These are phyloP conservation scores for Botrytis squamosa DNA, from an alignment of 2,329 filamentous ascomycete species.

Conservation along the genomic window DNA sequence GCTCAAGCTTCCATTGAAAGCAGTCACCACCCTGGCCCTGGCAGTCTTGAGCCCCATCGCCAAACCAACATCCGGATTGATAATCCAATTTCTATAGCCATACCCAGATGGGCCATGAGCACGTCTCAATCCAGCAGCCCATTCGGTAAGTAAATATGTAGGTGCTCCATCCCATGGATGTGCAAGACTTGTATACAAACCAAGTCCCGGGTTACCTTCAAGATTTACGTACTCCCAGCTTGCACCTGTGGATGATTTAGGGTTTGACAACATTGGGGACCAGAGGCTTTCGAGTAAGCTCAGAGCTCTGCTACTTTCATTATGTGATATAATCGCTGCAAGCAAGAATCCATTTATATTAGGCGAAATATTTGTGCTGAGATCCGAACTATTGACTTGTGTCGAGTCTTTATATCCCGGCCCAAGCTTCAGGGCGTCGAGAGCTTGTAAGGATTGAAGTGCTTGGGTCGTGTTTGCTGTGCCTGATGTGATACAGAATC, in stretches of 20 bases:
- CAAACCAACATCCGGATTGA: neutral
- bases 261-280: constrained; percentile 44
- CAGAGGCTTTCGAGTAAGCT: constrained; percentile 43
- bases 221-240: constrained; percentile 46
- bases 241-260: constrained; percentile 42
- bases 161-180: constrained; percentile 49
- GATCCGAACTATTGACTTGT: neutral
- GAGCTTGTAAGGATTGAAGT: neutral
- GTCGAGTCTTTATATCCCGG: neutral
- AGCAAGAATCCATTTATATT: constrained; percentile 2
- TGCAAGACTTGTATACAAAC: constrained; percentile 44
- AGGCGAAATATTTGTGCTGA: neutral
- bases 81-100: neutral
- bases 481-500: neutral
- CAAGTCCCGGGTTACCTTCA: constrained; percentile 42
- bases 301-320: neutral
- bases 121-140: neutral
- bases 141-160: constrained; percentile 43
- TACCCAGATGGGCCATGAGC: neutral
- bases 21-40: neutral
- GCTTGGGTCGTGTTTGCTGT: neutral
- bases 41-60: neutral
- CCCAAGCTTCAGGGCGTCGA: neutral
- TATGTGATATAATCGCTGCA: neutral
- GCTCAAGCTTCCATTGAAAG: neutral